These are phyloP conservation scores for Amanita exitialis DNA, from an alignment of 768 basidiomycete genomes.

Conservation along the genomic window DNA sequence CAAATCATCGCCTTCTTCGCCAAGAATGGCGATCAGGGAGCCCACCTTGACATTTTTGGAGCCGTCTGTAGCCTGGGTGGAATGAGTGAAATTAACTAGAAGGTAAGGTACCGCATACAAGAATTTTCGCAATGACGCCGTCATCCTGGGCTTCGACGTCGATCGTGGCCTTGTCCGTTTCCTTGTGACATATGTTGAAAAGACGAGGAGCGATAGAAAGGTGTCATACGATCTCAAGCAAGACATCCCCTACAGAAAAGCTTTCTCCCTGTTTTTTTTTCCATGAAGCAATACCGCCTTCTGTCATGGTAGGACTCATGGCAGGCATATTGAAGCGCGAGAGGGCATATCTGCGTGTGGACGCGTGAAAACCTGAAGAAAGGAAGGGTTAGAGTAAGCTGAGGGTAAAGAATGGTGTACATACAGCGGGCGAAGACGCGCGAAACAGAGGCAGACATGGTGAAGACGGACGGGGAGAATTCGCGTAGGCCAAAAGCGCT, in stretches of 20 bases:
- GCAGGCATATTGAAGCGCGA: slow-evolving; percentile 93
- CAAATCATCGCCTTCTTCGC: slow-evolving; percentile 92
- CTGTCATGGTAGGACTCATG: slow-evolving; percentile 99
- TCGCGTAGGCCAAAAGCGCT: too few species aligned
- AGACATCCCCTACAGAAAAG: slow-evolving; percentile 84
- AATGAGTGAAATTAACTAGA: not conserved
- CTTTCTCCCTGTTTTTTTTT: slow-evolving; percentile 94
- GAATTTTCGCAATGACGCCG: slow-evolving; percentile 92
- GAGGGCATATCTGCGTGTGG: slow-evolving; percentile 68
- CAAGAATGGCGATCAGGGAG: slow-evolving; percentile 81
- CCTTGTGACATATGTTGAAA: slow-evolving; percentile 33
- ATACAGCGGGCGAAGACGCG: slow-evolving; percentile 60
- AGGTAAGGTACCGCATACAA: slow-evolving; percentile 42
- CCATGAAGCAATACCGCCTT: slow-evolving; percentile 96
- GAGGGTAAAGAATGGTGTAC: slow-evolving; percentile 12
- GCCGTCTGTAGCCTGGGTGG: slow-evolving; percentile 66
- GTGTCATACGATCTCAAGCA: slow-evolving; percentile 77
- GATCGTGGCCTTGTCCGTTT: slow-evolving; percentile 99
- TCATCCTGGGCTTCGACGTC: slow-evolving; percentile 99
- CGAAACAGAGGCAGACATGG: slow-evolving; percentile 56
- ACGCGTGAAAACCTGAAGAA: slow-evolving; percentile 70
- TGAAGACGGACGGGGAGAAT: slow-evolving; percentile 15
- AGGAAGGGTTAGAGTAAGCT: not conserved
- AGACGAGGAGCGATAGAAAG: not conserved
- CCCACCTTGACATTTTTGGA: slow-evolving; percentile 85